These are phyloP conservation scores for Suhomyces sp. DNA, from an alignment of 805 yeast species.

Conservation along the genomic window DNA sequence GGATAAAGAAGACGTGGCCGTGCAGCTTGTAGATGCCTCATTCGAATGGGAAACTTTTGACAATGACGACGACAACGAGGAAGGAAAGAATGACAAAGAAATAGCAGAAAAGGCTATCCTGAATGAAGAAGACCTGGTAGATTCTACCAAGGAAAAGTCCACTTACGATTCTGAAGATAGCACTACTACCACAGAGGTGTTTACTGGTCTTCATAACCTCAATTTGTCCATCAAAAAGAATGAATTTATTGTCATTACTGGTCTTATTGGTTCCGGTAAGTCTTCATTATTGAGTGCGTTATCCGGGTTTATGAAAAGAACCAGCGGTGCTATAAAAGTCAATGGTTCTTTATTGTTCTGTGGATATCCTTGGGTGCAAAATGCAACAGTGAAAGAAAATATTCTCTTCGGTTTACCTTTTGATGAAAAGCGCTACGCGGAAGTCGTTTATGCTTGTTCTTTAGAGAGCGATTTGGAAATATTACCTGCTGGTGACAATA, in stretches of 20 bases:
- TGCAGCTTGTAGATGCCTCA: conserved; percentile 49
- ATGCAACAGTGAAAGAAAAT: conserved; percentile 73
- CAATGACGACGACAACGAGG: conserved; percentile 14
- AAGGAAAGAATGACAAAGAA: conserved; percentile 8
- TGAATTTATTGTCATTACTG: conserved; percentile 74
- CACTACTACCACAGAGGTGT: conserved; percentile 8
- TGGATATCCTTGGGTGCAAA: conserved; percentile 84
- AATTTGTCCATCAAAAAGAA: conserved; percentile 54
- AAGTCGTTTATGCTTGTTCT: conserved; percentile 63
- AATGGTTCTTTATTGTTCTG: conserved; percentile 51
- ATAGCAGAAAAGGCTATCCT: not conserved
- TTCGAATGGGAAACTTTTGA: conserved; percentile 62
- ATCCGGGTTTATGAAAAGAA: conserved; percentile 65
- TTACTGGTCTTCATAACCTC: conserved; percentile 48
- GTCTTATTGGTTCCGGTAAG: conserved; percentile 81
- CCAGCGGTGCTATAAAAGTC: conserved; percentile 48
- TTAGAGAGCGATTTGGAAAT: conserved; percentile 60
- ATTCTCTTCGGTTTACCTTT: conserved; percentile 63
- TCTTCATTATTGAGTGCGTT: conserved; percentile 68
- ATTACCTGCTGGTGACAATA: conserved; percentile 70
- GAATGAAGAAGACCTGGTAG: not conserved
- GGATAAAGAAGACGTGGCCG: conserved; percentile 37
- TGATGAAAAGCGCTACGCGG: conserved; percentile 49
- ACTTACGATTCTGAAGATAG: conserved; percentile 4
- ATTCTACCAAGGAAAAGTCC: conserved; percentile 14